Percentiles rank a stretch among this genome's conserved stretches.
Evolutionary conservation across 2,329 filamentous ascomycete species (phyloP).

Genomic region (Hymenoscyphus linearis): DNA sequence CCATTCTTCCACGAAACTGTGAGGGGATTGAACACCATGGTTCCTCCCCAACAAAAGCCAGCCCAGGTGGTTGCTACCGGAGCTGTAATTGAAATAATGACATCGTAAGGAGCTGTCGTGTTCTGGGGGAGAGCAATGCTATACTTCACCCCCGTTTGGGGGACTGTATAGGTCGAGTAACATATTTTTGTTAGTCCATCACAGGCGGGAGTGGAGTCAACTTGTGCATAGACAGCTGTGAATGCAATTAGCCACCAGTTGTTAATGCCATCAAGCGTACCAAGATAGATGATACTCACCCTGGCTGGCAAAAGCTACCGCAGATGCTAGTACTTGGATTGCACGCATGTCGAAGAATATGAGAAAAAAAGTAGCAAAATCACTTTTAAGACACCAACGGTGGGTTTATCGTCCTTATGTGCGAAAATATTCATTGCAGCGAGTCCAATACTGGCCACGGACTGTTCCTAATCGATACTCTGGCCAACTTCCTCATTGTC

Average conservation of each 20-base stretch:
- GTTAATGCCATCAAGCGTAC: background rate
- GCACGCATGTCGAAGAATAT: slow-evolving; percentile 9
- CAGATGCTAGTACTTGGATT: slow-evolving; percentile 1
- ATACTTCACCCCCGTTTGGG: slow-evolving; percentile 8
- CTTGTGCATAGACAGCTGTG: slow-evolving; percentile 11
- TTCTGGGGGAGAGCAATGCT: slow-evolving; percentile 16
- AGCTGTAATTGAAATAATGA: slow-evolving; percentile 15
- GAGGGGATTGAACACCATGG: slow-evolving; percentile 17
- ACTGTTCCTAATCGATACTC: background rate
- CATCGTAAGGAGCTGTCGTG: slow-evolving; percentile 12
- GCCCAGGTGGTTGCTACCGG: slow-evolving; percentile 14
- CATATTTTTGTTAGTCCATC: slow-evolving; percentile 17
- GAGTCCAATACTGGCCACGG: slow-evolving; percentile 5
- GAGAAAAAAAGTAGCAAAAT: background rate
- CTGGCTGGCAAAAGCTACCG: slow-evolving; percentile 5
- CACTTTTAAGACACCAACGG: slow-evolving; percentile 5
- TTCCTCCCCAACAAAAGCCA: slow-evolving; percentile 19
- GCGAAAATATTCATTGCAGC: background rate
- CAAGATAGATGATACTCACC: background rate
- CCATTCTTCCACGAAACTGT: slow-evolving; percentile 16
- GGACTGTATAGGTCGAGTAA: slow-evolving; percentile 13
- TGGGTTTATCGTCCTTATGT: slow-evolving; percentile 5
- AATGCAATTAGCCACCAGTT: background rate
- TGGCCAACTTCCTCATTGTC: background rate
- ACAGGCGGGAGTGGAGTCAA: slow-evolving; percentile 11